phyloP scores from a whole-genome alignment of 1,284 basidiomycete species.

The Malassezia vespertilionis region DNA sequence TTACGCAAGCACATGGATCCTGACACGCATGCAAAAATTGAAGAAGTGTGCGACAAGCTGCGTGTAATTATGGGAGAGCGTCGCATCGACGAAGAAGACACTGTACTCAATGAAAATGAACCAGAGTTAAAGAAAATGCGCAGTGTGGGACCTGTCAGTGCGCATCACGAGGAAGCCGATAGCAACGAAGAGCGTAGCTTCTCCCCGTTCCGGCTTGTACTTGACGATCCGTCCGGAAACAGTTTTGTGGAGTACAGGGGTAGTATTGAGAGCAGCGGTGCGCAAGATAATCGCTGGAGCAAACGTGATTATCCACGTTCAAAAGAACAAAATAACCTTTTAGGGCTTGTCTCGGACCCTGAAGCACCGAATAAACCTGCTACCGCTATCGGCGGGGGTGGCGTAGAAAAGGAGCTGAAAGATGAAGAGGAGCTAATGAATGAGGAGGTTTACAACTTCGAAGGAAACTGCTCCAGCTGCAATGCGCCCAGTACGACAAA shows the following conservation, averaged over 20 bases:
- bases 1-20: slow-evolving; percentile 73
- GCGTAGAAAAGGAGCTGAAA: slow-evolving; percentile 38
- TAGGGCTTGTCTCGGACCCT: slow-evolving; percentile 58
- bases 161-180: slow-evolving; percentile 20
- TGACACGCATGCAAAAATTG: slow-evolving; percentile 65
- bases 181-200: slow-evolving; percentile 53
- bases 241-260: slow-evolving; percentile 57
- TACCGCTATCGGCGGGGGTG: slow-evolving; percentile 38
- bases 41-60: slow-evolving; percentile 62
- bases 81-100: slow-evolving; percentile 17
- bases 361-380: slow-evolving; percentile 39
- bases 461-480: slow-evolving; percentile 78
- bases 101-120: slow-evolving; percentile 41
- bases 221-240: slow-evolving; percentile 91
- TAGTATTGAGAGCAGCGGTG: slow-evolving; percentile 49
- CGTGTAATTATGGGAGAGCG: slow-evolving; percentile 56
- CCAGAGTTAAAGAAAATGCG: slow-evolving; percentile 16
- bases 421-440: slow-evolving; percentile 50
- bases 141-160: slow-evolving; percentile 22
- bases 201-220: slow-evolving; percentile 65
- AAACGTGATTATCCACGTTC: slow-evolving; percentile 75
- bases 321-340: slow-evolving; percentile 66
- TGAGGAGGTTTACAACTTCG: slow-evolving; percentile 85
- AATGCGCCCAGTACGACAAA: slow-evolving; percentile 69
- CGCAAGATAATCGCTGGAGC: slow-evolving; percentile 80